Base-by-base conservation (phyloP, 2,329 filamentous ascomycete species). In the Zalaria obscura region DNA sequence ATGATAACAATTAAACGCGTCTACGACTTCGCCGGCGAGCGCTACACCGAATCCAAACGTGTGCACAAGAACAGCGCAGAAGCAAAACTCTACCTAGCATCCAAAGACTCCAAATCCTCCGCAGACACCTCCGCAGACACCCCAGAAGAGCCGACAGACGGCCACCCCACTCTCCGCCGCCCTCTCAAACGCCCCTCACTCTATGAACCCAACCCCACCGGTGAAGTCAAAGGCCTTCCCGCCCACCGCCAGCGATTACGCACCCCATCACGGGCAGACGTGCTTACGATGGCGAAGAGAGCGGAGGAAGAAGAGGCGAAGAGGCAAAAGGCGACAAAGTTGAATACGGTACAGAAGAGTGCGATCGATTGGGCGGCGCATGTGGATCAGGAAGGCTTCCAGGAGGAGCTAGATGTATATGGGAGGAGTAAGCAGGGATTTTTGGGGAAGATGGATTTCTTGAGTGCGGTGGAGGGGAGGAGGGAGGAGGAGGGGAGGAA, bases 271-370 rank as follows among this genome's bases (percentile, higher is more conserved):
- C 47, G 53, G 26, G 40, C 55, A 35, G 56, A 58, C 38, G 57
- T 56, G 4, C 40, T 57, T 10, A 49, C 52, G 45, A 53, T 51
- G n/a, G 52, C 51, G 46, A 52, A 55, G 45, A 52, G 52, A 51
- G 47, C 40, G 42, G 54, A 46, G 47, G 61, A 44, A 49, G 58
- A 55, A 48, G 50, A 44, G 45, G 60, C 48, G 55, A 54, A 45
- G 50, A 55, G 44, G 46, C 64, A 53, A 50, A 68, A 59, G 61
- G 70, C 51, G 25, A 70, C 72, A 44, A 79, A 78, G 52, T 69
- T 80, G 60, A 80, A 77, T 48, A 78, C 76, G 0, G 73, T 80
- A 39, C 75, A 78, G 57, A 80, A 80, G 57, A 77, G 72, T 27
- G 69, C 75, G 40, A 61, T 79, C 51, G 76, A 80, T 50, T 80